Conservation (phyloP, 2,329 filamentous ascomycete species). For the Uncinocarpus reesii region DNA sequence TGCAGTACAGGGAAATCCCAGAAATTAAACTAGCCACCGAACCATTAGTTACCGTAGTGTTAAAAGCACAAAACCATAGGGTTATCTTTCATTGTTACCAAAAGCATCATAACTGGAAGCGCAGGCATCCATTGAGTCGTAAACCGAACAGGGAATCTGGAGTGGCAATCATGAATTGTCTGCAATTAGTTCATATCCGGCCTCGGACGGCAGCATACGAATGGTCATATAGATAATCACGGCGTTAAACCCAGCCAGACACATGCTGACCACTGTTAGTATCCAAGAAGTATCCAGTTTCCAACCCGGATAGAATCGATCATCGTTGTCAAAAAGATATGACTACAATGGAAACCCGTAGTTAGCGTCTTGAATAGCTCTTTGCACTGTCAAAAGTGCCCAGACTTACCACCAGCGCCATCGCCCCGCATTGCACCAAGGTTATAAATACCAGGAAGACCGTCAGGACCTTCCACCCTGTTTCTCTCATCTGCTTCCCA, state of each 20-base stretch:
- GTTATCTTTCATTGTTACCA: neutral
- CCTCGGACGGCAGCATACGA: slow-evolving; percentile 63
- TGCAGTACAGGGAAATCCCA: neutral
- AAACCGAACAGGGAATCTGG: too few species aligned
- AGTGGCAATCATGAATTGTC: slow-evolving; percentile 20
- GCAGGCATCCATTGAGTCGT: neutral
- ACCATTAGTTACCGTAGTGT: neutral
- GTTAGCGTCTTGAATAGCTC: slow-evolving; percentile 3
- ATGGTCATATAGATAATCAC: slow-evolving; percentile 56
- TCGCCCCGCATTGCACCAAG: slow-evolving; percentile 61
- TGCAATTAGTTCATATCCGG: slow-evolving; percentile 72
- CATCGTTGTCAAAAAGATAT: slow-evolving; percentile 72
- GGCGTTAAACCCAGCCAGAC: slow-evolving; percentile 43
- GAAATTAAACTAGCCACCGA: neutral
- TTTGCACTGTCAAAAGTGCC: neutral
- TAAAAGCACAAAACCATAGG: neutral
- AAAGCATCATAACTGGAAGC: neutral
- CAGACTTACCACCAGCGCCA: slow-evolving; percentile 67
- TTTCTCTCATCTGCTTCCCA: slow-evolving; percentile 67
- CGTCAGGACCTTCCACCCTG: slow-evolving; percentile 68
- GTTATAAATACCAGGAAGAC: slow-evolving; percentile 56
- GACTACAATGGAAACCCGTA: slow-evolving; percentile 43
- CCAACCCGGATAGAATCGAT: slow-evolving; percentile 76
- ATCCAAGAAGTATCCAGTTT: slow-evolving; percentile 68
- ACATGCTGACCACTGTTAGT: slow-evolving; percentile 56